Percentiles rank a stretch among this genome's conserved stretches.
Evolutionary conservation across 2,329 filamentous ascomycete species (phyloP).

Genomic region (Phaeosphaeriaceae sp.): DNA sequence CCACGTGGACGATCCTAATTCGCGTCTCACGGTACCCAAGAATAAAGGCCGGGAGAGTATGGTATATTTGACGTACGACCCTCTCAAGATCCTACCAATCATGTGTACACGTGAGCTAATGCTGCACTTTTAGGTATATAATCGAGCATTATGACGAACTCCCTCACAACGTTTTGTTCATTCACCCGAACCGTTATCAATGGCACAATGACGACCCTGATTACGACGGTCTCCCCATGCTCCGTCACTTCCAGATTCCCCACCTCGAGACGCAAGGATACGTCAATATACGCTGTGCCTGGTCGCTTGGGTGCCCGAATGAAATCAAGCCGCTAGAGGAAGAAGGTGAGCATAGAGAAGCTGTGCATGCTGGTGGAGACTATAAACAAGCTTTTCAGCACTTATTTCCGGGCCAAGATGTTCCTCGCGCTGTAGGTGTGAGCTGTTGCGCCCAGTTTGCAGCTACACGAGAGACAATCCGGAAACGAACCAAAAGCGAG

Average conservation of each 20-base stretch:
- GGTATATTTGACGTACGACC: constrained; percentile 56
- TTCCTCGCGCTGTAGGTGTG: constrained; percentile 56
- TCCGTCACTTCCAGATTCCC: constrained; percentile 56
- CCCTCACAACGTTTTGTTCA: constrained; percentile 50
- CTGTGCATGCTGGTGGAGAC: constrained; percentile 57
- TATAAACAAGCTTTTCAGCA: constrained; percentile 58
- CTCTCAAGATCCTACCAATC: not conserved
- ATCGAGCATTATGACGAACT: constrained; percentile 50
- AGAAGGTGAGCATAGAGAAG: constrained; percentile 49
- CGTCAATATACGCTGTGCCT: constrained; percentile 61
- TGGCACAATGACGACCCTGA: constrained; percentile 61
- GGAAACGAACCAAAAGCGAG: constrained; percentile 53
- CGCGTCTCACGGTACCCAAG: constrained; percentile 50
- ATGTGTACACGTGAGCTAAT: constrained; percentile 5
- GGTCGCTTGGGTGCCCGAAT: constrained; percentile 59
- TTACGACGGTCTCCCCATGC: constrained; percentile 57
- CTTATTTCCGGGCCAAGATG: constrained; percentile 52
- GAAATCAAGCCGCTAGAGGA: constrained; percentile 57
- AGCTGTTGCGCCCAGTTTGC: constrained; percentile 64
- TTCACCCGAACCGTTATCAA: constrained; percentile 52
- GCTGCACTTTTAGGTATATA: constrained; percentile 49
- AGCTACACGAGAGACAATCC: constrained; percentile 56
- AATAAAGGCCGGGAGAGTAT: constrained; percentile 59
- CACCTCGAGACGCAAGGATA: constrained; percentile 59
- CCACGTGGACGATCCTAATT: constrained; percentile 49